Evolutionary conservation across 192 early-diverging fungal species (phyloP).

Genomic region (Umbelopsis sp.): DNA sequence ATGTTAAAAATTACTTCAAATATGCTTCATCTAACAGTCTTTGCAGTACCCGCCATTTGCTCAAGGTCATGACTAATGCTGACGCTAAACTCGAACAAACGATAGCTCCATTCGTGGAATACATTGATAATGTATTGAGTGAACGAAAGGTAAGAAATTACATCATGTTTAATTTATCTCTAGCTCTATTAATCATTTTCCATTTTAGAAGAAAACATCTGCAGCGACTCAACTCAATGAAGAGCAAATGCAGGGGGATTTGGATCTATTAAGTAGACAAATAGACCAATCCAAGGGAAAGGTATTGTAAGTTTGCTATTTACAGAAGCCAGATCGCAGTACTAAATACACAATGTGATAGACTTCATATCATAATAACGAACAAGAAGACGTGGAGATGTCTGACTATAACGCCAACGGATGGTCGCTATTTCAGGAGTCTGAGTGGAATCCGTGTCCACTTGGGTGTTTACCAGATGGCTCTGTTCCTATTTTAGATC

Average conservation of each 20-base stretch:
- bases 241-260: constrained; percentile 19
- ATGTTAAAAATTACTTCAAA: neutral
- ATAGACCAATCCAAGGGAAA: neutral
- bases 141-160: neutral
- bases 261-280: neutral
- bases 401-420: neutral
- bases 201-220: neutral
- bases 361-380: neutral
- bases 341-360: neutral
- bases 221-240: constrained; percentile 7
- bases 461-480: constrained; percentile 47
- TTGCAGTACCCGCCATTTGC: constrained; percentile 37
- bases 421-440: constrained; percentile 33
- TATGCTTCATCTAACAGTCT: neutral
- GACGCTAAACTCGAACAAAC: constrained; percentile 24
- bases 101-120: constrained; percentile 37
- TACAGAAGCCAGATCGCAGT: neutral
- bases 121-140: constrained; percentile 38
- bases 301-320: neutral
- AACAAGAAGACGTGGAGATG: neutral
- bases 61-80: constrained; percentile 24
- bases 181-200: neutral
- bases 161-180: neutral
- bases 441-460: constrained; percentile 41
- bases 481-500: constrained; percentile 40